Percentiles rank a stretch among this genome's conserved stretches.
Evolutionary conservation across 805 yeast genomes (phyloP).

Genomic region (Saccharomycopsis sp.): DNA sequence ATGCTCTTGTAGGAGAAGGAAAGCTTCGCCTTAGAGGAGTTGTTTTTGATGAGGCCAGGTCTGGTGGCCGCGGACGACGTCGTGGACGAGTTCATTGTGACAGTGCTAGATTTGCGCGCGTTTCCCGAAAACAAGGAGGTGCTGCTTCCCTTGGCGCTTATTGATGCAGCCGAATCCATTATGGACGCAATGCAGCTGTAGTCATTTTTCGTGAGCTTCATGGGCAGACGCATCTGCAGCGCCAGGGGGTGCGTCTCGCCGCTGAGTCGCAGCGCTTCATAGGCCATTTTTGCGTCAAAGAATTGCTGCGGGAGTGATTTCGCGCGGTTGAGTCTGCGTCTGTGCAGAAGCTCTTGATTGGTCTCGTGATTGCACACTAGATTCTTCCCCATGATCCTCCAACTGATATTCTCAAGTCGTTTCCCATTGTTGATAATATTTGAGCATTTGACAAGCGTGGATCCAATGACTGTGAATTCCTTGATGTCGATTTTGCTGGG

Average conservation of each 20-base stretch:
- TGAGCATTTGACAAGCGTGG: slow-evolving; percentile 18
- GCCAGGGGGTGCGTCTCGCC: neutral
- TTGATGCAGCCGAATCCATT: neutral
- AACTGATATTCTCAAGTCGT: slow-evolving; percentile 21
- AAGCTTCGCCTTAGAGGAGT: neutral
- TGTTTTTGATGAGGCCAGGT: neutral
- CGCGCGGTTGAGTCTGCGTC: too few species aligned
- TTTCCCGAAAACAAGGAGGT: too few species aligned
- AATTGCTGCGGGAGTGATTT: neutral
- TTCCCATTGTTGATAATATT: slow-evolving; percentile 18
- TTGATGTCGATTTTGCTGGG: slow-evolving; percentile 14
- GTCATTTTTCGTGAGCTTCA: neutral
- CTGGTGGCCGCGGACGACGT: too few species aligned
- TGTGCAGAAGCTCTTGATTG: neutral
- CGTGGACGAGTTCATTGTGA: too few species aligned
- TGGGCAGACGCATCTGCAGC: too few species aligned
- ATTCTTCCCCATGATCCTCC: slow-evolving; percentile 22
- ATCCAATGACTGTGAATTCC: slow-evolving; percentile 18
- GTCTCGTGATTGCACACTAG: slow-evolving; percentile 7
- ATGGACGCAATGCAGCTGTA: neutral
- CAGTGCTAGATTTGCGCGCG: too few species aligned
- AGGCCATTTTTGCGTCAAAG: neutral
- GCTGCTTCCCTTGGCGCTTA: too few species aligned
- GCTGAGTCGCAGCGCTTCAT: neutral
- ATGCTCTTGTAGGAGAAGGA: too few species aligned